A percentile compares a stretch with the other conserved stretches of the same genome.
phyloP scores from a whole-genome alignment of 805 yeast species.

The Lipomyces lipofer region DNA sequence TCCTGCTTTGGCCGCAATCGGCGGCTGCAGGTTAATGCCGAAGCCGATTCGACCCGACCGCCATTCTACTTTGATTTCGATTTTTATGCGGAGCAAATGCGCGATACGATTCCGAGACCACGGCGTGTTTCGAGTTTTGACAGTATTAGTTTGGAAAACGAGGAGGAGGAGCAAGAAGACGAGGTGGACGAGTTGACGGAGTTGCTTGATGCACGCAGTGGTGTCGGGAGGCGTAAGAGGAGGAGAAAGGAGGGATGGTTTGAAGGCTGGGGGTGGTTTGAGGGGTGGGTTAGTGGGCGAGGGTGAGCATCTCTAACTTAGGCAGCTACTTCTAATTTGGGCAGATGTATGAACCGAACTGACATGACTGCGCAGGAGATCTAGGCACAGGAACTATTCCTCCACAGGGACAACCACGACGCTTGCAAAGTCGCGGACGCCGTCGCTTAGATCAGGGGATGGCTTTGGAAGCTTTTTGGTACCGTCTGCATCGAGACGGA shows the following conservation, averaged over 20 bases:
- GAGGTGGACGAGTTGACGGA: slow-evolving; percentile 8
- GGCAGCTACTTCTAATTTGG: too few relatives aligned
- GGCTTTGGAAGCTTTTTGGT: slow-evolving; percentile 6
- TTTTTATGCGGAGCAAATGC: slow-evolving; percentile 27
- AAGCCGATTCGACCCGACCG: too few relatives aligned
- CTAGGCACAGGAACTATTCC: too few relatives aligned
- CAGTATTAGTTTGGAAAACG: slow-evolving; percentile 1
- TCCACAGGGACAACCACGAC: too few relatives aligned
- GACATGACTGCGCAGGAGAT: too few relatives aligned
- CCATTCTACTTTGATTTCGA: slow-evolving; percentile 20
- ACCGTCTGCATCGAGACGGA: slow-evolving; percentile 2
- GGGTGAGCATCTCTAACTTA: too few relatives aligned
- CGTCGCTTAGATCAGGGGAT: slow-evolving; percentile 13
- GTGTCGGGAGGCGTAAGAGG: not conserved
- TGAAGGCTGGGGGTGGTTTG: slow-evolving; percentile 1
- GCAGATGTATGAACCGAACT: too few relatives aligned
- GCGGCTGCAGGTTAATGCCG: too few relatives aligned
- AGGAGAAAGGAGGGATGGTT: not conserved
- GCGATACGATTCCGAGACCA: slow-evolving; percentile 9
- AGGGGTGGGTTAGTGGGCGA: too few relatives aligned
- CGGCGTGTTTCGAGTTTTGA: slow-evolving; percentile 4
- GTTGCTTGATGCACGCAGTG: slow-evolving; percentile 7
- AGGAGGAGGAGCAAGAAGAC: slow-evolving; percentile 4
- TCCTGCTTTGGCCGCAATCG: too few relatives aligned
- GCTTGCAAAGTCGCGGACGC: not conserved